phyloP scores from a whole-genome alignment of 2,329 filamentous ascomycete species.

The Exophiala calicioides region DNA sequence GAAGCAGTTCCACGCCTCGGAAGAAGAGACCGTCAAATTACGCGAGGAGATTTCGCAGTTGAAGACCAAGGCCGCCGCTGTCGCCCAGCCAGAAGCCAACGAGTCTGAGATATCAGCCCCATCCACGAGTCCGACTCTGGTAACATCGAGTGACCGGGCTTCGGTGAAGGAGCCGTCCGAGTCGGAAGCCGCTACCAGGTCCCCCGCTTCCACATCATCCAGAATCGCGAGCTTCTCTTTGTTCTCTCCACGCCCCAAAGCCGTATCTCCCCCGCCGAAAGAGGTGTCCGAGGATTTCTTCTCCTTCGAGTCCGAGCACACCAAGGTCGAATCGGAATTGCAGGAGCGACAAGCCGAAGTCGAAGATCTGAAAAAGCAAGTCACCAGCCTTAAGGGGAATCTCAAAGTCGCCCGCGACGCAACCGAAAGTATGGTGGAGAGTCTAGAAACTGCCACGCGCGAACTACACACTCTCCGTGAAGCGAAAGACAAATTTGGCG shows the following conservation, averaged over 20 bases:
- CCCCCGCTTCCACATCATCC: constrained; percentile 38
- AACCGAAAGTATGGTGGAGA: constrained; percentile 64
- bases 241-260: constrained; percentile 42
- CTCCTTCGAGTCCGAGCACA: constrained; percentile 85
- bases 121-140: not conserved
- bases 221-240: constrained; percentile 40
- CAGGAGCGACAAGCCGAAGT: constrained; percentile 71
- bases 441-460: constrained; percentile 66
- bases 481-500: constrained; percentile 51
- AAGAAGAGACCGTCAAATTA: constrained; percentile 63
- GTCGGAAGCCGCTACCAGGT: constrained; percentile 31
- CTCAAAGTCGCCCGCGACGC: constrained; percentile 71
- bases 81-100: constrained; percentile 36
- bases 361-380: constrained; percentile 67
- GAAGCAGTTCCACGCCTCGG: constrained; percentile 69
- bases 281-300: constrained; percentile 73
- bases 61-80: constrained; percentile 40
- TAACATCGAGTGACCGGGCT: not conserved
- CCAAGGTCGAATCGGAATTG: constrained; percentile 74
- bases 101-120: constrained; percentile 5
- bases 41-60: constrained; percentile 65
- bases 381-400: constrained; percentile 68
- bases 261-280: constrained; percentile 36
- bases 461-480: constrained; percentile 62
- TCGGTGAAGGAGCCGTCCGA: constrained; percentile 20